Base-by-base conservation (phyloP, 2,329 filamentous ascomycete genomes). In the Coniella vitis region DNA sequence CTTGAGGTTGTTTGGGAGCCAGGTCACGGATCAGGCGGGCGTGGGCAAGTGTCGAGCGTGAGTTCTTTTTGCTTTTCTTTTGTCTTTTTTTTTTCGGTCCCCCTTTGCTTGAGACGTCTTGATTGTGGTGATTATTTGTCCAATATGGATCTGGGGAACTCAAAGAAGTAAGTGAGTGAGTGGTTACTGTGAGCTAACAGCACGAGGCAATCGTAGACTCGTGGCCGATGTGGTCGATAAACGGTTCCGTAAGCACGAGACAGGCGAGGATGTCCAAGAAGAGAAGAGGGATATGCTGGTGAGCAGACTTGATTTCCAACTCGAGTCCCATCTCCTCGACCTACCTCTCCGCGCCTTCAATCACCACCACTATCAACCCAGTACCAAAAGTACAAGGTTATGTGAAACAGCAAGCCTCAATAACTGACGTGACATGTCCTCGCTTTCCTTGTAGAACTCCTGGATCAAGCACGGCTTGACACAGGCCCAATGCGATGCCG, bases 271-370 rank as follows among this genome's bases (percentile, higher is more conserved):
- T 61, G 65, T 1, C 65, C 69, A 16, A 3, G 4, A 34, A 16
- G 4, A 5, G 14, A 36, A 19, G 8, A 62, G 64, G 2, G 75
- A 78, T 52, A 79, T 79, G 74, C 63, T 79, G 2, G 49, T 51
- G 20, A 41, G 25, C n/a, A n/a, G n/a, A n/a, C n/a, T n/a, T n/a
- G n/a, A n/a, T n/a, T n/a, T n/a, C n/a, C n/a, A n/a, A n/a, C n/a
- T n/a, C n/a, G n/a, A n/a, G 47, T 49, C 4, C 29, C 29, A 2
- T 2, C 2, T 8, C 10, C 9, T 20, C 2, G 9, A 10, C 17
- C 12, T 13, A 3, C 8, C 20, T 2, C 10, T 2, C 4, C 10
- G 0, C 2, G 9, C 7, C 5, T n/a, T n/a, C n/a, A n/a, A n/a
- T n/a, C n/a, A n/a, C n/a, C n/a, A n/a, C n/a, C n/a, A n/a, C n/a